Conservation (phyloP, 768 basidiomycete species). For the Russula sp. region DNA sequence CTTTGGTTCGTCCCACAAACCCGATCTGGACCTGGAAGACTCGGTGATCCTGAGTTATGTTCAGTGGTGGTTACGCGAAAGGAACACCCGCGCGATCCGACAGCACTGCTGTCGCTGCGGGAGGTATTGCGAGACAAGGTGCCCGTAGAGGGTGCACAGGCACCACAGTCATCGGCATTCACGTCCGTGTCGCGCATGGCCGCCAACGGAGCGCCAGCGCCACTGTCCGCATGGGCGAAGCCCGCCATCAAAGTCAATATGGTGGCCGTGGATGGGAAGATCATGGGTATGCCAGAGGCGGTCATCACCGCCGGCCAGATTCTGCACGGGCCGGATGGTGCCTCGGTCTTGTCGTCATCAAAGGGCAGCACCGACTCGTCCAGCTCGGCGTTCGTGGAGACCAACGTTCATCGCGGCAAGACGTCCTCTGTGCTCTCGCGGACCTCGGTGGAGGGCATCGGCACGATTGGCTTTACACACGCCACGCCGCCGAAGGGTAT, state of each 20-base stretch:
- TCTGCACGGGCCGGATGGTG: slow-evolving; percentile 39
- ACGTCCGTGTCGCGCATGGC: slow-evolving; percentile 20
- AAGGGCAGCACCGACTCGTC: slow-evolving; percentile 23
- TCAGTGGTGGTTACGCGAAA: too few relatives aligned
- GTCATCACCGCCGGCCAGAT: slow-evolving; percentile 40
- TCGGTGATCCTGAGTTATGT: slow-evolving; percentile 49
- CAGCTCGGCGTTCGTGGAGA: slow-evolving; percentile 31
- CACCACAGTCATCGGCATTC: slow-evolving; percentile 26
- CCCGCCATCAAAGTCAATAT: slow-evolving; percentile 51
- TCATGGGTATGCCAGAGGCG: slow-evolving; percentile 34
- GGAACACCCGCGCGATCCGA: too few relatives aligned
- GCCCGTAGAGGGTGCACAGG: background rate
- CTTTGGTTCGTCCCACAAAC: slow-evolving; percentile 30
- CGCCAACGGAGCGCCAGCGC: slow-evolving; percentile 18
- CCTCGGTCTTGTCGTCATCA: slow-evolving; percentile 23
- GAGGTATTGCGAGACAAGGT: too few relatives aligned
- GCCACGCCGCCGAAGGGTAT: background rate
- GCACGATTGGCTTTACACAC: slow-evolving; percentile 30
- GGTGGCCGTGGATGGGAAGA: slow-evolving; percentile 45
- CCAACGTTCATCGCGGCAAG: slow-evolving; percentile 35
- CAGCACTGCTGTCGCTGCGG: too few relatives aligned
- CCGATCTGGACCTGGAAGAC: slow-evolving; percentile 57
- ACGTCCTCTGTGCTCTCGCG: slow-evolving; percentile 37
- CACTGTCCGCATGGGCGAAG: slow-evolving; percentile 46
- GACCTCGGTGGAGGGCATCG: slow-evolving; percentile 35